Evolutionary conservation across 768 basidiomycete species (phyloP), one percentile per base, ranked within the genome.

Genomic region (Lentinula boryana): DNA sequence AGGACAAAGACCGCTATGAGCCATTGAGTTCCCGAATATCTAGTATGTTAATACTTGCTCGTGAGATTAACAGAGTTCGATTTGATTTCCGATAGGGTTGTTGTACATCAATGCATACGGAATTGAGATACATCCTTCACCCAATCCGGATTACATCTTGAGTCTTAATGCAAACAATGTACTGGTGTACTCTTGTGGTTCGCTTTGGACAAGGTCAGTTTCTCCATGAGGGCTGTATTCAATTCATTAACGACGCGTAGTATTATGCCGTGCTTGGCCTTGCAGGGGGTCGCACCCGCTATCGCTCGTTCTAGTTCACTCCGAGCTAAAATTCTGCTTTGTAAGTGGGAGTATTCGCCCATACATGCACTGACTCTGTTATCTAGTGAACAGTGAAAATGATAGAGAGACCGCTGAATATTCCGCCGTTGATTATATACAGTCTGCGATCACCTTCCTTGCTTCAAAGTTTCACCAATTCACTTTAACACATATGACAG

Each of bases 91-190:
- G 27, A 32, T 66, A 91, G 89, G 87, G 62, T 70, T 96, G 32
- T 90, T 85, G 70, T 95, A 96, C 71, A 93, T 95, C 73, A 95
- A 95, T 70, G 83, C 86, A 6, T 95, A 94, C 66, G 93, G 93
- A 9, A 88, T 88, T 73, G 93, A 96, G 74, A 89, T 97, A n/a
- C 86, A 91, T 68, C 95, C 95, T 16, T 78, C 83, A 44, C 93
- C 95, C 0, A 96, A 95, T 70, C 83, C 86, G 1, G 91, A 90
- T 46, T 93, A 87, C 68, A 68, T 98, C 54, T 72, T 82, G 12
- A 81, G 82, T 56, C 75, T 96, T 9, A 72, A 74, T 3, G 74
- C 78, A 33, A 82, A 82, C 60, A 84, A 90, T 63, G 76, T 89
- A 2, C 75, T 98, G 32, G 85, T 98, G 2, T 97, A 96, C 70